Conservation (phyloP, 345 rosid species). For the Hibiscus mutabilis region DNA sequence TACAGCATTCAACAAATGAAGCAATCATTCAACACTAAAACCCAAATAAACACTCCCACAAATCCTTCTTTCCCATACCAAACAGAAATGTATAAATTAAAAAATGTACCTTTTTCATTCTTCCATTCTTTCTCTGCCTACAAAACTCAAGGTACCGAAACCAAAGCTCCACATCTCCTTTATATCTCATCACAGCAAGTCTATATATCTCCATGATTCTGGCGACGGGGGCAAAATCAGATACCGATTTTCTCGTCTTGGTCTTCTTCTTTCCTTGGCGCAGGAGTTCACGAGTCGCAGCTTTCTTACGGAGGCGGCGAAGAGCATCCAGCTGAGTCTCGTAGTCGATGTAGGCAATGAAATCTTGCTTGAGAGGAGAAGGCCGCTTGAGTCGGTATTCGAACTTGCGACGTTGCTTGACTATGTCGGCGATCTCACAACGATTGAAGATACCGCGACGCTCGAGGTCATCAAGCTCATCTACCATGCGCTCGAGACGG, state of each 20-base stretch:
- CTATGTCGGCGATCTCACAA: constrained; percentile 71
- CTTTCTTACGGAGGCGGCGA: constrained; percentile 63
- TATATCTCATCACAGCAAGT: constrained; percentile 61
- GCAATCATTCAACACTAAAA: background rate
- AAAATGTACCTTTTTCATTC: constrained; percentile 71
- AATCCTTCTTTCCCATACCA: background rate
- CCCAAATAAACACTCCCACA: background rate
- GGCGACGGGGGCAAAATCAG: constrained; percentile 61
- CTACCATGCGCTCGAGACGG: constrained; percentile 94
- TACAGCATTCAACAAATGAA: constrained; percentile 16
- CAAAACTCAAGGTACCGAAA: constrained; percentile 83
- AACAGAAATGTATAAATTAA: background rate
- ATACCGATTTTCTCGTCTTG: constrained; percentile 46
- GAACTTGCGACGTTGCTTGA: constrained; percentile 68
- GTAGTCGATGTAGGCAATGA: constrained; percentile 70
- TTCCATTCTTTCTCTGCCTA: constrained; percentile 57
- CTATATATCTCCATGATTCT: constrained; percentile 66
- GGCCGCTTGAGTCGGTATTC: constrained; percentile 90
- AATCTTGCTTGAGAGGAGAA: constrained; percentile 83
- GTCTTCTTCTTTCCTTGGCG: constrained; percentile 23
- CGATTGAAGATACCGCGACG: constrained; percentile 61
- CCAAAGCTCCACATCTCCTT: constrained; percentile 88
- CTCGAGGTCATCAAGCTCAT: constrained; percentile 88
- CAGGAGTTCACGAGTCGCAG: constrained; percentile 24
- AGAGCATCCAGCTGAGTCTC: constrained; percentile 70